These are phyloP conservation scores for Wickerhamomyces chambardii DNA, from an alignment of 805 yeast species.

Conservation along the genomic window DNA sequence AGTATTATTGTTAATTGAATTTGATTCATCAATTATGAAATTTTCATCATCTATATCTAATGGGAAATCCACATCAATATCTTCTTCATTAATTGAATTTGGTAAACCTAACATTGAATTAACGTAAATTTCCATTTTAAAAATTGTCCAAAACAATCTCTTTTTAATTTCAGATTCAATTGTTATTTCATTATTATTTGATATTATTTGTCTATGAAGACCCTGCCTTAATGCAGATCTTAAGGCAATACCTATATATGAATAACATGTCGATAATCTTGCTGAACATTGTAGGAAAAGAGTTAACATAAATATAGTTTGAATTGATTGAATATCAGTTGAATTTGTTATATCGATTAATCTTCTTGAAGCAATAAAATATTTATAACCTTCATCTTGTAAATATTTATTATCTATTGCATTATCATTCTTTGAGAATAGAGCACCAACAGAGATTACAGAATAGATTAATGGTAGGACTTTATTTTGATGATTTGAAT, in stretches of 20 bases:
- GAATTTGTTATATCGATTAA: constrained; percentile 83
- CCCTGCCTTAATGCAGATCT: constrained; percentile 84
- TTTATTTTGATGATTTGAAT: constrained; percentile 69
- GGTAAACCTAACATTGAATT: constrained; percentile 88
- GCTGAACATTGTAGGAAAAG: constrained; percentile 87
- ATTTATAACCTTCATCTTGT: constrained; percentile 66
- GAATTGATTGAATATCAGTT: constrained; percentile 73
- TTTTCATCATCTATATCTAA: constrained; percentile 80
- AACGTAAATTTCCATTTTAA: constrained; percentile 85
- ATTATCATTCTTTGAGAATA: constrained; percentile 41
- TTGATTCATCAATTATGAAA: no score
- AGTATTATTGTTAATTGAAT: constrained; percentile 40
- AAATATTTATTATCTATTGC: constrained; percentile 23
- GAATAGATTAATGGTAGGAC: constrained; percentile 79
- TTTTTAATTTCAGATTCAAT: constrained; percentile 82
- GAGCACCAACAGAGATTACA: constrained; percentile 79
- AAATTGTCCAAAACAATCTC: constrained; percentile 80
- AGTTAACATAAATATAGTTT: constrained; percentile 79
- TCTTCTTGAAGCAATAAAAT: constrained; percentile 79
- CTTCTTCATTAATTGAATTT: constrained; percentile 63
- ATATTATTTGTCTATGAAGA: constrained; percentile 44
- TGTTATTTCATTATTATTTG: constrained; percentile 40
- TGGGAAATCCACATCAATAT: constrained; percentile 83
- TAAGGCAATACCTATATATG: constrained; percentile 84
- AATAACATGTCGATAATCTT: constrained; percentile 79